Evolutionary conservation across 805 yeast genomes (phyloP).

Genomic region (Metschnikowia vanudenii): DNA sequence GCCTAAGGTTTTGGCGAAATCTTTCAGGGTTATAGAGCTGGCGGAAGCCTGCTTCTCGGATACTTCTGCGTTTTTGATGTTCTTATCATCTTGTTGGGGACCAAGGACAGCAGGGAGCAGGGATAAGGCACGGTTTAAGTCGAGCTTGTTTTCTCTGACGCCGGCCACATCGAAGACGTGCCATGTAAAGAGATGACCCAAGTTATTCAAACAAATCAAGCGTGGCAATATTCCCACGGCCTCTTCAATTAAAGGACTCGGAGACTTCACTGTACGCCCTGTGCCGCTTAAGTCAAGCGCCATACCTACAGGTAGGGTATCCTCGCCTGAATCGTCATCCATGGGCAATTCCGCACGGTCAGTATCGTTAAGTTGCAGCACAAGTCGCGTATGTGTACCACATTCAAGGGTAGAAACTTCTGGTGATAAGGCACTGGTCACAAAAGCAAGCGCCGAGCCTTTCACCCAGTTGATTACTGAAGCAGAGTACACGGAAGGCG

Average conservation of each 20-base stretch:
- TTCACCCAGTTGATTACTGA: conserved; percentile 42
- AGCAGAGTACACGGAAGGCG: conserved; percentile 44
- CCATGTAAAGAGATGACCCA: conserved; percentile 64
- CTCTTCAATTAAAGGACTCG: conserved; percentile 57
- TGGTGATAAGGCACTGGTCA: conserved; percentile 63
- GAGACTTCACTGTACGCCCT: conserved; percentile 43
- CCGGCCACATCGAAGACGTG: conserved; percentile 58
- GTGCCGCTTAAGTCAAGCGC: conserved; percentile 55
- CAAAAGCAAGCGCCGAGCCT: conserved; percentile 30
- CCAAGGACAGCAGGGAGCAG: background rate
- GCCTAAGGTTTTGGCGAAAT: conserved; percentile 5
- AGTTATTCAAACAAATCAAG: conserved; percentile 58
- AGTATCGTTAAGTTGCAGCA: conserved; percentile 62
- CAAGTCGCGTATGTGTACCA: conserved; percentile 13
- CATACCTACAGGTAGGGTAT: conserved; percentile 70
- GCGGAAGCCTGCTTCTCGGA: background rate
- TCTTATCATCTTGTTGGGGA: background rate
- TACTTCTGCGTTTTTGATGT: background rate
- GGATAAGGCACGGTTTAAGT: conserved; percentile 10
- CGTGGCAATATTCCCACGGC: conserved; percentile 61
- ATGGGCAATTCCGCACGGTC: conserved; percentile 74
- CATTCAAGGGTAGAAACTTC: conserved; percentile 49
- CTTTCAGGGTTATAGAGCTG: conserved; percentile 4
- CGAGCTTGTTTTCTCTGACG: conserved; percentile 33
- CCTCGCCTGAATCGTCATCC: conserved; percentile 61